Conservation (phyloP, 345 rosid genomes). For the Acer yangbiense region DNA sequence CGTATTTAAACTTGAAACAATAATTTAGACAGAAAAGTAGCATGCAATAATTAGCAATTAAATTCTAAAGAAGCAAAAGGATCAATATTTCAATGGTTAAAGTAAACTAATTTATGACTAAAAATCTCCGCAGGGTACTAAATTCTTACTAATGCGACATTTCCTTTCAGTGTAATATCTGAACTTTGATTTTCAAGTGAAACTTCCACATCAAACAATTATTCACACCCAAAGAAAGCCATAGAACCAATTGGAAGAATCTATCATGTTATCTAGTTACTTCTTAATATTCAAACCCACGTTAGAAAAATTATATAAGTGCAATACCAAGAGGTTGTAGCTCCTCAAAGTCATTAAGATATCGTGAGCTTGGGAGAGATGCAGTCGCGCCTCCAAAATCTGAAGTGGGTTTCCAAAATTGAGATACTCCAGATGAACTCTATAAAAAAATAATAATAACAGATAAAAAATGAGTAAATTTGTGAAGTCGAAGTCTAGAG, state of each 20-base stretch:
- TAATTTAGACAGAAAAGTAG: not conserved
- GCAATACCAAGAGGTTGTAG: slow-evolving; percentile 77
- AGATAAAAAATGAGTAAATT: slow-evolving; percentile 14
- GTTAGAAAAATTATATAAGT: slow-evolving; percentile 11
- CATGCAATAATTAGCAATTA: not conserved
- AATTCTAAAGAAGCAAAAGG: slow-evolving; percentile 2
- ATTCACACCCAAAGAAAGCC: slow-evolving; percentile 10
- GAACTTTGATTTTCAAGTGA: not conserved
- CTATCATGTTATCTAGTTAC: not conserved
- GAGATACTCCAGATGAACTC: slow-evolving; percentile 77
- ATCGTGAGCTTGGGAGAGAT: slow-evolving; percentile 76
- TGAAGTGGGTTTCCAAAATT: slow-evolving; percentile 79
- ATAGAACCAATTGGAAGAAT: not conserved
- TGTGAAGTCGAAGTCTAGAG: slow-evolving; percentile 14
- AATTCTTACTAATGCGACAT: not conserved
- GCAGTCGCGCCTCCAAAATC: slow-evolving; percentile 52
- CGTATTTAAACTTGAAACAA: not conserved
- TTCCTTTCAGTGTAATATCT: not conserved
- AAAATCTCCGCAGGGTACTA: not conserved
- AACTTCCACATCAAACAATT: slow-evolving; percentile 14
- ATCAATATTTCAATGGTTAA: slow-evolving; percentile 3
- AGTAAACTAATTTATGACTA: not conserved
- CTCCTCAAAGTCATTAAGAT: slow-evolving; percentile 96
- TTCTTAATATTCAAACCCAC: slow-evolving; percentile 11
- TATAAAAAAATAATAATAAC: slow-evolving; percentile 27